Evolutionary conservation across 1,284 basidiomycete species (phyloP), one percentile per base, ranked within the genome.

Genomic region (Ustilago nuda): DNA sequence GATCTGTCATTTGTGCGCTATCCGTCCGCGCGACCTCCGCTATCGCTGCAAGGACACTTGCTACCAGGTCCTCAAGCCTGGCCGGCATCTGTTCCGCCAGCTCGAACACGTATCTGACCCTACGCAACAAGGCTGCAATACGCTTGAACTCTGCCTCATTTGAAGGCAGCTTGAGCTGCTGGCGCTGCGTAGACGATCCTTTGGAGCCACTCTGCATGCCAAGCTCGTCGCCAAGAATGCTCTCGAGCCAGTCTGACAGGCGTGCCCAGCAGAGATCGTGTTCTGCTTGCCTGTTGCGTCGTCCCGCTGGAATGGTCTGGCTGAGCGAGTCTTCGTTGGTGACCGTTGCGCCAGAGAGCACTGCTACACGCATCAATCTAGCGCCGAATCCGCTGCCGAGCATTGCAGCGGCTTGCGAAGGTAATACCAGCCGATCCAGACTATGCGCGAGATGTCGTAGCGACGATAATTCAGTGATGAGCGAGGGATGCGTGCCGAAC

Each of bases 381-480:
- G 75, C 60, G 13, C 75, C 71, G 23, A 77, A 73, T 1, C 63
- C 67, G 15, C 63, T 61, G 17, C 70, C 75, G 3, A 77, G 56
- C 66, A 77, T 72, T 15, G 74, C 72, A 13, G 77, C 77, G 8
- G 76, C 67, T 56, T 79, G 77, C 8, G 77, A 79, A 2, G 77
- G 77, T 39, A 79, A 54, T 27, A 68, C 64, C 3, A 79, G 72
- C 1, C 70, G 63, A 32, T 76, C 77, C 32, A 79, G n/a, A 50
- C 70, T 71, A 36, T 71, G 69, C 5, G 74, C 77, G 0, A 79
- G 72, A 37, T 76, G 74, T n/a, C 72, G 70, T 32, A 79, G 53
- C 19, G 77, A 76, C 15, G 77, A 76, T 2, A 79, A 62, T 50
- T 79, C 77, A 19, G 77, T 74, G 64, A 79, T 56, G 33, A 79